Evolutionary conservation across 1,284 basidiomycete genomes (phyloP), one percentile per base, ranked within the genome.

Genomic region (Trichosporon coremiiforme): DNA sequence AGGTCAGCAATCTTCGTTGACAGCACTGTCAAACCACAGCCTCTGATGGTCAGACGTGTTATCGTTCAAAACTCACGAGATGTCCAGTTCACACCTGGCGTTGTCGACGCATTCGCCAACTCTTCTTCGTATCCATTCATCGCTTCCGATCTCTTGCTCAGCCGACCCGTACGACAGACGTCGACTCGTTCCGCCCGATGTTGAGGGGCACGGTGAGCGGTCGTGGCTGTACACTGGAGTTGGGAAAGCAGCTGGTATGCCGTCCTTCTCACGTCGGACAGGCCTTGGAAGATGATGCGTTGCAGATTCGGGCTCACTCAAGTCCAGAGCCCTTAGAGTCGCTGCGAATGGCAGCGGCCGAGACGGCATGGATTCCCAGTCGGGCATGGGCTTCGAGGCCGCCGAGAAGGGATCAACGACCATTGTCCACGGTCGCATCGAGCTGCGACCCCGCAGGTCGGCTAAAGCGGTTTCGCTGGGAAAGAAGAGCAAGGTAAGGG

Each of bases 401-500:
- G 77, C 82, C 2, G 82, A 78, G 67, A 81, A 79, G 1, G 81
- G 82, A 71, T 83, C 81, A 10, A 76, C 75, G 20, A 75, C 76
- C 78, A 79, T 78, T 20, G 22, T 50, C 29, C 57, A 60, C 31
- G 57, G 57, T 12, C 57, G 29, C 57, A 60, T 53, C 20, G 47
- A 20, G 47, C 47, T 53, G 47, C 47, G 47, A 53, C 47, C 47
- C 20, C 47, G 20, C 29, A 60, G 57, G 57, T 60, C 57, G 57
- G 15, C 57, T 35, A 33, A 33, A 15, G 3, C 29, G 57, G 57
- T 60, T 60, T 60, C 57, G 13, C 29, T 17, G 62, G 47, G 13
- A 10, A 20, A n/a, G n/a, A n/a, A n/a, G n/a, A n/a, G n/a, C n/a
- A n/a, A n/a, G n/a, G n/a, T 20, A 53, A 53, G 47, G 17, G 17